A percentile compares a stretch with the other conserved stretches of the same genome.
Conservation (phyloP, 352 stramenopile species). For the Saprolegnia parasitica region DNA sequence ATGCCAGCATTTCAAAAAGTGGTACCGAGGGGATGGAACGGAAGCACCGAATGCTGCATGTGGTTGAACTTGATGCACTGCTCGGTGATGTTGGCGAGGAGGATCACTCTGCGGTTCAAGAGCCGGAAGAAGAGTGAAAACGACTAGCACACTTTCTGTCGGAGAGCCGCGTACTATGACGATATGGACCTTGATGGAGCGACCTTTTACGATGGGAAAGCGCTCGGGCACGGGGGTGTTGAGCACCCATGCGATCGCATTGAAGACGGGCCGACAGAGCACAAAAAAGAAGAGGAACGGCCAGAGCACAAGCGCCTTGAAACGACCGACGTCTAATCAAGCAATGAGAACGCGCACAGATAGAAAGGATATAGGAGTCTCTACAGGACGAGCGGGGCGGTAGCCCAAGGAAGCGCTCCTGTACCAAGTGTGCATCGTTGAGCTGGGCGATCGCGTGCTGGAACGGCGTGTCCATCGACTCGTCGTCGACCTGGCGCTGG, state of each 20-base stretch:
- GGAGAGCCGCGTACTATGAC: not conserved
- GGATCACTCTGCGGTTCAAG: constrained; percentile 35
- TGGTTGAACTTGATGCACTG: constrained; percentile 25
- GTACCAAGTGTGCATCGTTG: constrained; percentile 12
- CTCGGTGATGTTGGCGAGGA: constrained; percentile 31
- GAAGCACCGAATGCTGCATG: not conserved
- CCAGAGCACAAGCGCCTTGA: not conserved
- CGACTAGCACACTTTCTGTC: constrained; percentile 30
- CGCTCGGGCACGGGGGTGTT: constrained; percentile 27
- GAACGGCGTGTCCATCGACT: not conserved
- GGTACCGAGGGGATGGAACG: constrained; percentile 16
- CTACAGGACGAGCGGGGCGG: not conserved
- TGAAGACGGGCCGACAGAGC: not conserved
- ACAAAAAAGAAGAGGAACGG: not conserved
- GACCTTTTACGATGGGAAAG: constrained; percentile 34
- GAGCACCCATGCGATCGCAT: constrained; percentile 1
- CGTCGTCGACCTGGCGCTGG: not conserved
- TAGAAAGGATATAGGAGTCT: not conserved
- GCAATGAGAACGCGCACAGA: not conserved
- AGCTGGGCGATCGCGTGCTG: constrained; percentile 22
- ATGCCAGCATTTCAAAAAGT: not conserved
- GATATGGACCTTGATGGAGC: constrained; percentile 36
- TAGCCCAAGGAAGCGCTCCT: constrained; percentile 6
- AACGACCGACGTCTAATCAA: not conserved
- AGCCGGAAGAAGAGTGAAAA: constrained; percentile 42